phyloP scores from a whole-genome alignment of 2,329 filamentous ascomycete genomes.

The Lachnellula arida region DNA sequence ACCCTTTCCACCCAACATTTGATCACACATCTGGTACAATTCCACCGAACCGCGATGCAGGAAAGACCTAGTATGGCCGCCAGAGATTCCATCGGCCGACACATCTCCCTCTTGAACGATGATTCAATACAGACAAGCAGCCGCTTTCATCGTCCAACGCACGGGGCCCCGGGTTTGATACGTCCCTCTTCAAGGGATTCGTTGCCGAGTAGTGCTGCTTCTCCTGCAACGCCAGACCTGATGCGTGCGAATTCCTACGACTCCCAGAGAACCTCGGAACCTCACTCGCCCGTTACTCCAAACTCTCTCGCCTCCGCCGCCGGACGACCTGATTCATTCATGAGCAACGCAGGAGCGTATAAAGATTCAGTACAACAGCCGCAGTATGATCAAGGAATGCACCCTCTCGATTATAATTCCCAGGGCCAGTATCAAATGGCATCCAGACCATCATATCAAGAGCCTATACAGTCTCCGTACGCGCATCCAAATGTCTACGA shows the following conservation, averaged over 20 bases:
- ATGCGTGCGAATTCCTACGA: slow-evolving; percentile 58
- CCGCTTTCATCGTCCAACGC: slow-evolving; percentile 9
- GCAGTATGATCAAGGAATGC: slow-evolving; percentile 6
- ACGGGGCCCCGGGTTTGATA: slow-evolving; percentile 14
- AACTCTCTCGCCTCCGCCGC: slow-evolving; percentile 39
- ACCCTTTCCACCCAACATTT: not conserved
- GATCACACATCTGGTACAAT: not conserved
- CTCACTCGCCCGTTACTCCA: slow-evolving; percentile 52
- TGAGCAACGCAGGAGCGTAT: slow-evolving; percentile 19
- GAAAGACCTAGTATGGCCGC: slow-evolving; percentile 44
- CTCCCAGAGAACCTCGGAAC: slow-evolving; percentile 52
- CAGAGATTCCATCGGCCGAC: slow-evolving; percentile 51
- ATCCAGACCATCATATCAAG: slow-evolving; percentile 6
- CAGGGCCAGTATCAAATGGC: slow-evolving; percentile 8
- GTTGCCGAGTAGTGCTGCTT: slow-evolving; percentile 32
- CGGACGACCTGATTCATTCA: slow-evolving; percentile 30
- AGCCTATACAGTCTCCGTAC: slow-evolving; percentile 9
- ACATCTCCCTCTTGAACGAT: slow-evolving; percentile 57
- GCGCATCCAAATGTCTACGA: slow-evolving; percentile 20
- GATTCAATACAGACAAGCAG: slow-evolving; percentile 35
- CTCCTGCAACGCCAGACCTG: slow-evolving; percentile 45
- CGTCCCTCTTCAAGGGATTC: slow-evolving; percentile 33
- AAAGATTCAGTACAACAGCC: slow-evolving; percentile 32
- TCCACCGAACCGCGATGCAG: not conserved
- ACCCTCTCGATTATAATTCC: slow-evolving; percentile 10